Evolutionary conservation across 2,329 filamentous ascomycete species (phyloP).

Genomic region (Penicillium sclerotigenum): DNA sequence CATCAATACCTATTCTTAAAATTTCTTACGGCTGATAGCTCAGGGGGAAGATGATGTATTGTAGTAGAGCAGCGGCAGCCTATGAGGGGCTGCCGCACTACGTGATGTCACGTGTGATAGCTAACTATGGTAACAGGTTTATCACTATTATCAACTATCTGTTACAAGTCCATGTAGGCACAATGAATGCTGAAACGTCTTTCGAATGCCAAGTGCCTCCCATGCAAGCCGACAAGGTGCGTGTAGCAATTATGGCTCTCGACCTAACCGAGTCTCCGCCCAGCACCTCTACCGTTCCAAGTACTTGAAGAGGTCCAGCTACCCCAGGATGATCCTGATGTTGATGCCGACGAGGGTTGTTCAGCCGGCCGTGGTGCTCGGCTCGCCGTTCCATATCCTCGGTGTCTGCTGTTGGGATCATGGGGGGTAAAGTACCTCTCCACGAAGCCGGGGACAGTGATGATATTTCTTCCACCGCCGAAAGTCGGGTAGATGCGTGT

Average conservation of each 20-base stretch:
- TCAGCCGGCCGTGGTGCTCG: conserved; percentile 33
- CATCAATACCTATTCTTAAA: too few relatives aligned
- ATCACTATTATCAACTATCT: conserved; percentile 7
- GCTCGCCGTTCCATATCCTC: conserved; percentile 62
- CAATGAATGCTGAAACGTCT: neutral
- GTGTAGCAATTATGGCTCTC: neutral
- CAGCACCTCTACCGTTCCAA: conserved; percentile 42
- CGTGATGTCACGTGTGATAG: too few relatives aligned
- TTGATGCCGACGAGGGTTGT: conserved; percentile 3
- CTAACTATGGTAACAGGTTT: too few relatives aligned
- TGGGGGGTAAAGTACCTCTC: conserved; percentile 60
- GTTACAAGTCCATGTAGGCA: neutral
- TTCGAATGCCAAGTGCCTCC: neutral
- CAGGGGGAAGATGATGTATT: too few relatives aligned
- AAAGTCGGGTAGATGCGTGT: conserved; percentile 85
- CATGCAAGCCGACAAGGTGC: neutral
- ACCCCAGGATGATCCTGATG: conserved; percentile 18
- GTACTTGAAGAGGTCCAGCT: conserved; percentile 31
- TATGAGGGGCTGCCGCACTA: too few relatives aligned
- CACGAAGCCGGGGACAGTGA: conserved; percentile 71
- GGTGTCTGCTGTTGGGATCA: conserved; percentile 46
- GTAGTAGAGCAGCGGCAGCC: too few relatives aligned
- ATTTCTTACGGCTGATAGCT: too few relatives aligned
- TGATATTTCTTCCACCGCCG: conserved; percentile 73
- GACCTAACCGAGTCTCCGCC: conserved; percentile 36